Base-by-base conservation (phyloP, 2,329 filamentous ascomycete species). In the Dactylellina leptospora region DNA sequence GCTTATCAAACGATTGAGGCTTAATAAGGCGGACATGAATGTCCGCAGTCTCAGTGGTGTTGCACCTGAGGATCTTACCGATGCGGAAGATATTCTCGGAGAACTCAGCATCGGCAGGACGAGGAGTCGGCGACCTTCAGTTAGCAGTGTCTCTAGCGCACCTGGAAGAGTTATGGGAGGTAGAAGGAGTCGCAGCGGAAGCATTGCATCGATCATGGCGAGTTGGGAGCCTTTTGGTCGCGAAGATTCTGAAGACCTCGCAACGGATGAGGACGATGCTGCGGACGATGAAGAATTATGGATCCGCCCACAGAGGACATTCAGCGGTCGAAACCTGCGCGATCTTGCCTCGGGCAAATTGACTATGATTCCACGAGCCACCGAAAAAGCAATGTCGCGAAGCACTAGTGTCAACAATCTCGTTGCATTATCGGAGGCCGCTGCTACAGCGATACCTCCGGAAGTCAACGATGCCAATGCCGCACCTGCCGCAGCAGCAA, bases 1-100 rank as follows among this genome's bases (percentile, higher is more conserved):
- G 77, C 91, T 95, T 75, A 88, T 93, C 11, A 85, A 89, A 70
- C 86, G 89, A 11, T 84, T 96, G 66, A 87, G 93, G 75, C 83
- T 90, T 22, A 85, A 86, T 40, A 90, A 90, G 38, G 90, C 90
- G 1, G 88, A 92, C 79, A 86, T 89, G 28, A 87, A 84, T 45
- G 83, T 90, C 70, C 84, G 87, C 75, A 93, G 87, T 77, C 80
- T 90, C 48, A 87, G 87, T 54, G 89, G 89, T 20, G 87, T 90
- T 74, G 88, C 87, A 1, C 85, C 90, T 13, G 84, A 88, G 2
- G 90, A 95, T 78, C 82, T 95, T 69, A 86, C 90, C 23, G 85
- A 85, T 25, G 89, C 89, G 3, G 82, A 85, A 10, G 84, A 86
- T 70, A 77, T 86, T 79, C 45, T 80, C 77, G 89, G 85, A 79